Conservation (phyloP, 306 rosid species). For the Dryas octopetala region DNA sequence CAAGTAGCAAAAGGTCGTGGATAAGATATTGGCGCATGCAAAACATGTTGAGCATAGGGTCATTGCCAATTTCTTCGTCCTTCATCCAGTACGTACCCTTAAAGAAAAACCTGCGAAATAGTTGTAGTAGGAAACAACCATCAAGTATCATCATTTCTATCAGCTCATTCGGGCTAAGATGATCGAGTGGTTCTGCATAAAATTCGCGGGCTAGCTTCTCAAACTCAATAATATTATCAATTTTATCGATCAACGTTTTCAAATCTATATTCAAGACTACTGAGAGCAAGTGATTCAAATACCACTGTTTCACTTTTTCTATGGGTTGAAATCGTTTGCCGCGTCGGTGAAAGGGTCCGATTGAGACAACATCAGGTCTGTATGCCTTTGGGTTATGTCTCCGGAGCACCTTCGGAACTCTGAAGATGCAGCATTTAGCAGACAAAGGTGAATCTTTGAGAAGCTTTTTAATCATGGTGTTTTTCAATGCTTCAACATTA, state of each 20-base stretch:
- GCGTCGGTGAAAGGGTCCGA: conserved; percentile 23
- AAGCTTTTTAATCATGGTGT: neutral
- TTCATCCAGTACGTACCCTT: too few species aligned
- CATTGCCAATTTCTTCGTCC: neutral
- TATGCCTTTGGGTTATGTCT: neutral
- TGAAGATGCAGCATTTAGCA: conserved; percentile 26
- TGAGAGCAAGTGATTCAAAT: neutral
- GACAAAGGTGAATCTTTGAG: neutral
- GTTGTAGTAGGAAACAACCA: conserved; percentile 35
- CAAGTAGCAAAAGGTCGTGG: conserved; percentile 25
- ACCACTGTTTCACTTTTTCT: conserved; percentile 11
- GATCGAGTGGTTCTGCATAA: conserved; percentile 1
- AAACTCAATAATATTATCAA: neutral
- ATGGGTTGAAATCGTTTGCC: neutral
- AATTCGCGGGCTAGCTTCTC: neutral
- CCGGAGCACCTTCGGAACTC: conserved; percentile 8
- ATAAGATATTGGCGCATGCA: conserved; percentile 6
- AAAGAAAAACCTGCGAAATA: conserved; percentile 16
- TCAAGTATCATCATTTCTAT: conserved; percentile 28
- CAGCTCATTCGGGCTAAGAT: neutral
- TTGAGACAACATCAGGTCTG: conserved; percentile 7
- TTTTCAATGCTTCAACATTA: neutral
- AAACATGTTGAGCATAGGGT: conserved; percentile 13
- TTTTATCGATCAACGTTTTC: neutral
- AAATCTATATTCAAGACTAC: neutral